Conservation (phyloP, 345 rosid genomes). For the Eucalyptus curtisii region DNA sequence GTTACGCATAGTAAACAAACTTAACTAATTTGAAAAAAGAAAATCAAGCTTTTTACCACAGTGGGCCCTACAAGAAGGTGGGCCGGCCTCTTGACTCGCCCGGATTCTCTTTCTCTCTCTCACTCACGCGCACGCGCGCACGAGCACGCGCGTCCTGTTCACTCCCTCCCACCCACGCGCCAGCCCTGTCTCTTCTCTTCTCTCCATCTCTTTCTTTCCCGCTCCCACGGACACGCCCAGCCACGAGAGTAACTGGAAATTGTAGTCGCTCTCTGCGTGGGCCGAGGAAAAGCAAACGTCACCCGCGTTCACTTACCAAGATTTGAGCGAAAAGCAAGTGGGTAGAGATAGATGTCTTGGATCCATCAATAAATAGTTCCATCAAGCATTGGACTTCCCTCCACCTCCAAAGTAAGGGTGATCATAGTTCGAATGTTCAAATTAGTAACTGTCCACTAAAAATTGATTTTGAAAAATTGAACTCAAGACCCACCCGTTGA, state of each 20-base stretch:
- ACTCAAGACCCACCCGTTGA: accelerated
- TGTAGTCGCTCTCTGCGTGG: not conserved
- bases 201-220: not conserved
- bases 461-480: too few relatives aligned
- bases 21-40: not conserved
- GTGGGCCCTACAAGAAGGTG: not conserved
- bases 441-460: accelerated
- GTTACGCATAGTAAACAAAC: not conserved
- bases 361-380: not conserved
- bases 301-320: not conserved
- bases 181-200: not conserved
- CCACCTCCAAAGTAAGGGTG: not conserved
- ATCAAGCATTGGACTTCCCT: not conserved
- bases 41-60: not conserved
- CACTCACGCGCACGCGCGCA: not conserved
- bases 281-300: not conserved
- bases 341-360: not conserved
- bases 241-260: not conserved
- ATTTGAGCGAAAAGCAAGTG: not conserved
- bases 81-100: not conserved
- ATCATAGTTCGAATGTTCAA: accelerated
- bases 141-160: not conserved
- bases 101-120: not conserved
- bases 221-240: not conserved
- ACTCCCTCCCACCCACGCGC: not conserved